Base-by-base conservation (phyloP, 257 asterid genomes). In the Rauvolfia tetraphylla region DNA sequence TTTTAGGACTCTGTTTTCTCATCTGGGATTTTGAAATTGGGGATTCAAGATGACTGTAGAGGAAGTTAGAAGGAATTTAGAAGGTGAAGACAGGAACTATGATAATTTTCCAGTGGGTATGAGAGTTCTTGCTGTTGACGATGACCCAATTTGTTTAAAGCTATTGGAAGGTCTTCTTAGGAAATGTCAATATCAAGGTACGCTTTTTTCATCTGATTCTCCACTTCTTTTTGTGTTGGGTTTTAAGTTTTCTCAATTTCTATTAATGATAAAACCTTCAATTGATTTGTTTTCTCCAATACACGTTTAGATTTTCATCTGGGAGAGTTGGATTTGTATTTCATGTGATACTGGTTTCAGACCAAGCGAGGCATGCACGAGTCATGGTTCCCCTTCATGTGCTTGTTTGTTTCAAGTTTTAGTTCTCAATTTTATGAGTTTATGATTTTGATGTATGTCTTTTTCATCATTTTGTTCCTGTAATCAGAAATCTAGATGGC, bases 61-160 rank as follows among this genome's bases (percentile, higher is more conserved):
- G 71, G 93, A 87, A 80, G 75, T 81, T 66, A 84, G 84, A 71
- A 76, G 78, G 44, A 73, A 75, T 68, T 63, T 71, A 31, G 67
- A 79, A 78, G 85, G 81, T 72, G 88, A 76, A 54, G 71, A 73
- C 67, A 89, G 81, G 11, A 77, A 86, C 69, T 76, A 75, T 69
- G 93, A 85, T 46, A 70, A 78, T 75, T 93, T 93, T 38, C 97
- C 98, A 0, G 87, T 87, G 79, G 97, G 98, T 71, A 79, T 93
- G 87, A 91, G 98, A 67, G 93, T 93, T 85, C 98, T 93, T 83
- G 96, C 98, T 17, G 97, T 93, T 70, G 98, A 93, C 79, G 98
- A 93, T 82, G 87, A 93, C 80, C 90, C 87, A 46, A 83, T 74
- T 86, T 91, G 97, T 82, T 89, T 93, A 81, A 88, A 81, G 86